These are phyloP conservation scores for Eucalyptus shirleyi DNA, from an alignment of 345 rosid species.

Conservation along the genomic window DNA sequence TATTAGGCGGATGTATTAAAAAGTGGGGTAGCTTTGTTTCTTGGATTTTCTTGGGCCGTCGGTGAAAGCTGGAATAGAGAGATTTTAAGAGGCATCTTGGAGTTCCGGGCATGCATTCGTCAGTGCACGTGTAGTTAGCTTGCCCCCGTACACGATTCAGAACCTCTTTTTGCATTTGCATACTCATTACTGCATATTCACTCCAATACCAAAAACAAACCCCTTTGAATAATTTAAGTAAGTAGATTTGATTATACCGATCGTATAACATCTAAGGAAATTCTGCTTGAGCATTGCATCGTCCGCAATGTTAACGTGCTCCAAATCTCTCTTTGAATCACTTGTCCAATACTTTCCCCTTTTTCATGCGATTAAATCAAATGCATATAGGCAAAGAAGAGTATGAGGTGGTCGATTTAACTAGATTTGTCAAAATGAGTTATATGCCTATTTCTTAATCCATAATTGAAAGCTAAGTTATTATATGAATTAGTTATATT, in stretches of 20 bases:
- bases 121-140: not conserved
- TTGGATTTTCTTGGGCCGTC: not conserved
- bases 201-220: not conserved
- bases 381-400: not conserved
- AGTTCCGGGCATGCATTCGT: not conserved
- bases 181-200: not conserved
- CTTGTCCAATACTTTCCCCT: not conserved
- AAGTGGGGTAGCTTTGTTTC: not conserved
- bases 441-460: accelerated
- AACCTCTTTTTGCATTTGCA: not conserved
- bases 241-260: not conserved
- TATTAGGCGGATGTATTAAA: not conserved
- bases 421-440: not conserved
- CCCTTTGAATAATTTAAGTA: not conserved
- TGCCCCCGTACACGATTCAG: not conserved
- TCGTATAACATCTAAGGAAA: not conserved
- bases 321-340: not conserved
- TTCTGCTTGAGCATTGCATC: not conserved
- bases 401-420: not conserved
- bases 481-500: too few relatives aligned
- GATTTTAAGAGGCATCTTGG: not conserved
- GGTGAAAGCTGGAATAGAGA: not conserved
- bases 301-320: not conserved
- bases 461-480: not conserved
- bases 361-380: not conserved